Percentiles rank a stretch among this genome's conserved stretches.
Evolutionary conservation across 441 rosid genomes (phyloP).

Genomic region (Populus tomentosa): DNA sequence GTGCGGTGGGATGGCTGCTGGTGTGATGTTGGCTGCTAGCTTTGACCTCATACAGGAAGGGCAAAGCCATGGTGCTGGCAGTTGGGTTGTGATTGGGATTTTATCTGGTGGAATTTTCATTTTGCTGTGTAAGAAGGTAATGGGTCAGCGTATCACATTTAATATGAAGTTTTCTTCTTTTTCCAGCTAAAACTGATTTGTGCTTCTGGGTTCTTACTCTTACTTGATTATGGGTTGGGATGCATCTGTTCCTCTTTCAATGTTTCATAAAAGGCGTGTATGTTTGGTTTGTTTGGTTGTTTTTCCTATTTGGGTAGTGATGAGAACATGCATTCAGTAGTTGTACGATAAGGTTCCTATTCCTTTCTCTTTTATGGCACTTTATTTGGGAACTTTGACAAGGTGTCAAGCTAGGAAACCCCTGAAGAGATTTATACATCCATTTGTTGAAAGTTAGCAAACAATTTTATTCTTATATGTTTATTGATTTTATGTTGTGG

Average conservation of each 20-base stretch:
- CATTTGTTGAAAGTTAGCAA: not conserved
- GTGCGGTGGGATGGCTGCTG: slow-evolving; percentile 99
- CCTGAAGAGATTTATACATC: not conserved
- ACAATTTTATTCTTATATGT: not conserved
- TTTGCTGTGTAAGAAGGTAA: slow-evolving; percentile 90
- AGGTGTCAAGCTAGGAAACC: not conserved
- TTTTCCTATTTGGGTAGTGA: not conserved
- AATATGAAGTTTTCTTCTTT: not conserved
- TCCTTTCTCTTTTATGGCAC: not conserved
- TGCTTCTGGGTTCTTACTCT: slow-evolving; percentile 2
- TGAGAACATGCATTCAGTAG: not conserved
- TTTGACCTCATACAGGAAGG: slow-evolving; percentile 98
- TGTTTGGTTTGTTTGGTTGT: not conserved
- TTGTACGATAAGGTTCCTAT: not conserved
- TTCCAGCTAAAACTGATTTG: slow-evolving; percentile 1
- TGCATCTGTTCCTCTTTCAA: not conserved
- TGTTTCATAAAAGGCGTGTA: not conserved
- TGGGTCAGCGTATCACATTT: not conserved
- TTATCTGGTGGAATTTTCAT: slow-evolving; percentile 87
- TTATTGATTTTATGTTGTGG: not conserved
- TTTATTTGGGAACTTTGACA: not conserved
- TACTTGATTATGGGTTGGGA: not conserved
- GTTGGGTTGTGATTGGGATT: slow-evolving; percentile 89
- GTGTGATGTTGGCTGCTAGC: slow-evolving; percentile 99
- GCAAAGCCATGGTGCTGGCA: slow-evolving; percentile 82